Evolutionary conservation across 1,284 basidiomycete genomes (phyloP).

Genomic region (Rhodotorula glutinis): DNA sequence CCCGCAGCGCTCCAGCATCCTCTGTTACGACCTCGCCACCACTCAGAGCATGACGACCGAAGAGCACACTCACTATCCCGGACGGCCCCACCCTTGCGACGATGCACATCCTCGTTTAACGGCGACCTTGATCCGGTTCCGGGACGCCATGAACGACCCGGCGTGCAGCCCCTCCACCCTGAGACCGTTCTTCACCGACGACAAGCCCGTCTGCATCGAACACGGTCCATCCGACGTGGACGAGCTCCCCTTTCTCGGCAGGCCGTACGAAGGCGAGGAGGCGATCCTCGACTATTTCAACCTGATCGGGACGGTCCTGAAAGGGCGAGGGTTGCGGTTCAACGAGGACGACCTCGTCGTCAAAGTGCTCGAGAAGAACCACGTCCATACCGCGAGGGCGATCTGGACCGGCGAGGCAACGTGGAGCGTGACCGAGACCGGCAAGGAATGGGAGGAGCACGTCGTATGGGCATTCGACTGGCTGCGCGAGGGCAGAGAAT

Average conservation of each 20-base stretch:
- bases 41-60: background rate
- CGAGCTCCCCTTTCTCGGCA: constrained; percentile 13
- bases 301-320: constrained; percentile 3
- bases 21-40: no score
- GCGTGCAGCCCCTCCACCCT: background rate
- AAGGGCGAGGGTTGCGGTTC: constrained; percentile 2
- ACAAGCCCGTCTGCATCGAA: constrained; percentile 15
- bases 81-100: background rate
- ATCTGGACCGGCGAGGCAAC: constrained; percentile 12
- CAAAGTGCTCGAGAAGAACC: background rate
- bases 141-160: constrained; percentile 1
- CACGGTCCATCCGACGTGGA: constrained; percentile 3
- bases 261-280: background rate
- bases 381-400: constrained; percentile 1
- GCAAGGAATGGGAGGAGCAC: constrained; percentile 11
- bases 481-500: background rate
- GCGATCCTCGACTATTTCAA: constrained; percentile 1
- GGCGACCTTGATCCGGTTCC: background rate
- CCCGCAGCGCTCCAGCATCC: no score
- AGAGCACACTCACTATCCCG: background rate
- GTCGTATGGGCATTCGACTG: constrained; percentile 12
- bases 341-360: background rate
- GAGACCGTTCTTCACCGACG: background rate
- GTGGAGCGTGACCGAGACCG: constrained; percentile 9
- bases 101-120: background rate